Conservation (phyloP, 2,329 filamentous ascomycete species). For the Calonectria leucothoes region DNA sequence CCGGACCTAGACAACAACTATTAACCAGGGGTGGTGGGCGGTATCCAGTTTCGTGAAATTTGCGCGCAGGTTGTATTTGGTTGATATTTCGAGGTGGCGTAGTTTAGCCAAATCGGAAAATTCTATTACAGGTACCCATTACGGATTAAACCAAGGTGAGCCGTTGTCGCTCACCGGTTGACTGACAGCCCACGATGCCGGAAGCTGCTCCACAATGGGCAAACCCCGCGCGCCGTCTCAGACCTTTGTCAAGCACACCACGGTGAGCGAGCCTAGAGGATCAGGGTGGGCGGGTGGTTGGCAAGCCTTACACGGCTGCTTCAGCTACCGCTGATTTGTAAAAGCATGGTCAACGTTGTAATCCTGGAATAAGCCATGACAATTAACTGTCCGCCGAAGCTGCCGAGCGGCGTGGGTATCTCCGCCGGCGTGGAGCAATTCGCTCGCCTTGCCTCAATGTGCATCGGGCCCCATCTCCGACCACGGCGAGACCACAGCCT, state of each 20-base stretch:
- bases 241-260: not conserved
- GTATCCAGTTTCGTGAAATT: slow-evolving; percentile 8
- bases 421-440: slow-evolving; percentile 6
- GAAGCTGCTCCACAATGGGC: not conserved
- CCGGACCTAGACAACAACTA: not conserved
- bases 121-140: slow-evolving; percentile 13
- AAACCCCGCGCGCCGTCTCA: not conserved
- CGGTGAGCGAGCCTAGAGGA: not conserved
- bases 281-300: not conserved
- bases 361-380: slow-evolving; percentile 9
- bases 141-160: slow-evolving; percentile 21
- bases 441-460: slow-evolving; percentile 6
- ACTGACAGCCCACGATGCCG: not conserved
- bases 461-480: slow-evolving; percentile 18
- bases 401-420: slow-evolving; percentile 25
- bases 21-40: not conserved
- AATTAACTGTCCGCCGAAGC: slow-evolving; percentile 17
- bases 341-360: not conserved
- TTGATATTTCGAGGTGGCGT: not conserved
- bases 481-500: slow-evolving; percentile 7
- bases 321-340: not conserved
- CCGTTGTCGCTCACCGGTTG: slow-evolving; percentile 11
- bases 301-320: not conserved
- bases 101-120: slow-evolving; percentile 19
- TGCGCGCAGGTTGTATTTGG: slow-evolving; percentile 6